Conservation (phyloP, 2,329 filamentous ascomycete species). For the Aspergillus caelatus region DNA sequence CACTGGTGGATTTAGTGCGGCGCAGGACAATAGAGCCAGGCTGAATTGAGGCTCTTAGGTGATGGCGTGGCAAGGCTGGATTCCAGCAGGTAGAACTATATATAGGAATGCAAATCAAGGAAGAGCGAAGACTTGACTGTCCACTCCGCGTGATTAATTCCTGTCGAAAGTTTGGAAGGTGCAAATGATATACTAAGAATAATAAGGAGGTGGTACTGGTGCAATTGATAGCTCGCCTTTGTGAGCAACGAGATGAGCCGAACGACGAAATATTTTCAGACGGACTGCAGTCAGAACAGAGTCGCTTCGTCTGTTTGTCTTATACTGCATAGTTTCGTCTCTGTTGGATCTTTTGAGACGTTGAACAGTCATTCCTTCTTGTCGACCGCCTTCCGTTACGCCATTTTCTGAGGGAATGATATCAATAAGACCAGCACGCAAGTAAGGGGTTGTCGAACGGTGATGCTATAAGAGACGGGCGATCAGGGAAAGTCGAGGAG, state of each 20-base stretch:
- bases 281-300: conserved; percentile 1
- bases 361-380: conserved; percentile 24
- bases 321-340: conserved; percentile 21
- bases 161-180: not conserved
- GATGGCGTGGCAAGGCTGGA: not conserved
- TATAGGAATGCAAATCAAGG: not conserved
- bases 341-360: conserved; percentile 17
- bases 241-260: not conserved
- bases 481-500: not conserved
- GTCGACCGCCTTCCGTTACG: conserved; percentile 20
- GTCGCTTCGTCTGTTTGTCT: conserved; percentile 7
- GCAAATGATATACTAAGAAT: not conserved
- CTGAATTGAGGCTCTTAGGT: not conserved
- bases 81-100: not conserved
- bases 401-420: conserved; percentile 24
- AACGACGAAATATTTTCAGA: conserved; percentile 5
- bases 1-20: not conserved
- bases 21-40: not conserved
- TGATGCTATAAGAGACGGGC: not conserved
- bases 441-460: conserved; percentile 4
- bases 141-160: not conserved
- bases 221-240: conserved; percentile 3
- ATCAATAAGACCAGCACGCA: conserved; percentile 18
- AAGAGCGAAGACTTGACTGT: not conserved
- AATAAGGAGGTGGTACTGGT: not conserved